These are phyloP conservation scores for Cyclostephanos invisitatus DNA, from an alignment of 108 stramenopile genomes.

Conservation along the genomic window DNA sequence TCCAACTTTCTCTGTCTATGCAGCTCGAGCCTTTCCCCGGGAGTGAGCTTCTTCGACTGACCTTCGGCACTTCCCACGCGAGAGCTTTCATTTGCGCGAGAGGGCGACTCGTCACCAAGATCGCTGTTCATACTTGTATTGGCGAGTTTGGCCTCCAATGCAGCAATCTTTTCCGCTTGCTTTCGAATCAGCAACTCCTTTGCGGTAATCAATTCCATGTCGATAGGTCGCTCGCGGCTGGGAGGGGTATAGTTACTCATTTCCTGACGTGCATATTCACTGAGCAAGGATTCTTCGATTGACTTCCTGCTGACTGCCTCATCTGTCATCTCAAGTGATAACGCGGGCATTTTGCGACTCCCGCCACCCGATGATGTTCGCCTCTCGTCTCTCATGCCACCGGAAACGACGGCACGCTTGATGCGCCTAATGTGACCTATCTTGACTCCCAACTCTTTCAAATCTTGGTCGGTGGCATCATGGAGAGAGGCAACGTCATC, in stretches of 20 bases:
- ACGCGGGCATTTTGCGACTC: not conserved
- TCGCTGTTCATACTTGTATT: slow-evolving; percentile 12
- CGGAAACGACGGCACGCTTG: slow-evolving; percentile 42
- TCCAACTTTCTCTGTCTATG: slow-evolving; percentile 53
- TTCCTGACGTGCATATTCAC: slow-evolving; percentile 48
- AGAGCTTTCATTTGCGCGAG: slow-evolving; percentile 8
- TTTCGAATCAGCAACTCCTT: slow-evolving; percentile 45
- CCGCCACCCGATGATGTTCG: slow-evolving; percentile 3
- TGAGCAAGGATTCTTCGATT: slow-evolving; percentile 38
- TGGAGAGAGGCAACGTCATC: slow-evolving; percentile 51
- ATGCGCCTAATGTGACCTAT: slow-evolving; percentile 53
- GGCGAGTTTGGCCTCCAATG: slow-evolving; percentile 48
- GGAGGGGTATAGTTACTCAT: slow-evolving; percentile 20
- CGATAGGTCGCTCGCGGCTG: slow-evolving; percentile 23
- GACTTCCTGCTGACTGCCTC: slow-evolving; percentile 8
- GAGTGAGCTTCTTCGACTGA: slow-evolving; percentile 49
- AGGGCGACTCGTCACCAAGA: slow-evolving; percentile 9
- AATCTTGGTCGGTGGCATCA: slow-evolving; percentile 50
- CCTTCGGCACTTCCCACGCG: slow-evolving; percentile 52
- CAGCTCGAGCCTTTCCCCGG: slow-evolving; percentile 52
- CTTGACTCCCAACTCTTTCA: slow-evolving; percentile 49
- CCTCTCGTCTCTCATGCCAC: slow-evolving; percentile 37
- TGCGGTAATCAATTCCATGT: slow-evolving; percentile 15
- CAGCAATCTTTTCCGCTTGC: slow-evolving; percentile 52
- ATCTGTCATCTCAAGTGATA: slow-evolving; percentile 15